Percentiles rank a stretch among this genome's conserved stretches.
Conservation (phyloP, 129 eudicot species). For the Sambucus nigra region DNA sequence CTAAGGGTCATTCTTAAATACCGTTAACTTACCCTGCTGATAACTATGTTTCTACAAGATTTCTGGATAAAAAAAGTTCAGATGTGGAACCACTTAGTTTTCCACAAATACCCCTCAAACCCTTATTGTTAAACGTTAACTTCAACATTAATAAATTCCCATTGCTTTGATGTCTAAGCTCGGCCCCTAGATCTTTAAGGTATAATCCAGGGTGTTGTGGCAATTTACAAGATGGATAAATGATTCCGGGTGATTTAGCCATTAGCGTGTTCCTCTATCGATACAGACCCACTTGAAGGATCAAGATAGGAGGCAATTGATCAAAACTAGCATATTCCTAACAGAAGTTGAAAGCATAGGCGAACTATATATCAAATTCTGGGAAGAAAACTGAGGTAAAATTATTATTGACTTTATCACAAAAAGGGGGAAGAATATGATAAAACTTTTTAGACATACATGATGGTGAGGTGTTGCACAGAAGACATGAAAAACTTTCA, state of each 20-base stretch:
- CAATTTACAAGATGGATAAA: slow-evolving; percentile 44
- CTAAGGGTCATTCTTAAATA: too few species aligned
- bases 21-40: too few species aligned
- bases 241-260: slow-evolving; percentile 55
- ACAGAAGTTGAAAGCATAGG: slow-evolving; percentile 11
- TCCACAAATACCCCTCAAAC: slow-evolving; percentile 20
- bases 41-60: too few species aligned
- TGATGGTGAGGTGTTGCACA: too few species aligned
- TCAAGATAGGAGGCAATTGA: slow-evolving; percentile 9
- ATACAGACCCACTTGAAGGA: slow-evolving; percentile 10
- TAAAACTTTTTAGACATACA: too few species aligned
- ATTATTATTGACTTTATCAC: too few species aligned
- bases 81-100: slow-evolving; percentile 10
- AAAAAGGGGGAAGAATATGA: too few species aligned
- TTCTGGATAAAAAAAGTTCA: too few species aligned
- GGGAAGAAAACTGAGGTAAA: too few species aligned
- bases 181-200: slow-evolving; percentile 29
- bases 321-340: slow-evolving; percentile 11
- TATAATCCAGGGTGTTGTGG: slow-evolving; percentile 56
- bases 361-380: too few species aligned
- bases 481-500: too few species aligned
- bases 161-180: slow-evolving; percentile 23
- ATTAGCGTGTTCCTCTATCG: slow-evolving; percentile 15
- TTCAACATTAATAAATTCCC: slow-evolving; percentile 30
- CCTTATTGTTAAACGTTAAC: slow-evolving; percentile 25